Conservation (phyloP, 805 yeast species). For the Kodamaea jinghongensis region DNA sequence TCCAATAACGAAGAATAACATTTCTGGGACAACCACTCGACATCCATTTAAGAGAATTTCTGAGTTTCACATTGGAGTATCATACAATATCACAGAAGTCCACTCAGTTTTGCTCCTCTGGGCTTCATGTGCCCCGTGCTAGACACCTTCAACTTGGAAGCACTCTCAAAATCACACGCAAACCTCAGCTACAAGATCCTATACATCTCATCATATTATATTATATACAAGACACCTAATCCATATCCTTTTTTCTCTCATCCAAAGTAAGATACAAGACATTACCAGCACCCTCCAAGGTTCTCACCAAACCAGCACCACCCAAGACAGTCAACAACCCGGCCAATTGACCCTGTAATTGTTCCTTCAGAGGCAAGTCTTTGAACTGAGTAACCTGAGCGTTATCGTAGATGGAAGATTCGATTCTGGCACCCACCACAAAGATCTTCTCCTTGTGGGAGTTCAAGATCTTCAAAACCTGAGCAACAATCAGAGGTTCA, state of each 20-base stretch:
- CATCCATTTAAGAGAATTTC: too few relatives aligned
- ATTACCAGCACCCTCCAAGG: slow-evolving; percentile 69
- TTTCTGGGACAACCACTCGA: too few relatives aligned
- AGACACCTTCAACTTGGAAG: too few relatives aligned
- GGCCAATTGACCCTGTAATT: slow-evolving; percentile 76
- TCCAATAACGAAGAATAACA: too few relatives aligned
- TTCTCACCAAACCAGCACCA: slow-evolving; percentile 85
- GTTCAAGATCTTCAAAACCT: slow-evolving; percentile 59
- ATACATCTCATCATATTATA: neutral
- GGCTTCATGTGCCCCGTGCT: too few relatives aligned
- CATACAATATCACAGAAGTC: too few relatives aligned
- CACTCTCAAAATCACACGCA: too few relatives aligned
- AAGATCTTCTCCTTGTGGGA: slow-evolving; percentile 69
- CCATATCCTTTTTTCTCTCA: slow-evolving; percentile 49
- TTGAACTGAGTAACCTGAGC: slow-evolving; percentile 60
- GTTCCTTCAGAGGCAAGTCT: slow-evolving; percentile 66
- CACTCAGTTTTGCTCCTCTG: too few relatives aligned
- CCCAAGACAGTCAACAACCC: slow-evolving; percentile 81
- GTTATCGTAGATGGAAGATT: slow-evolving; percentile 52
- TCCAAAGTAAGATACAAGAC: slow-evolving; percentile 73
- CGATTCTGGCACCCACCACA: slow-evolving; percentile 83
- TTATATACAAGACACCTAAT: slow-evolving; percentile 10
- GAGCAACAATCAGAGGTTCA: slow-evolving; percentile 67
- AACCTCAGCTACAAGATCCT: too few relatives aligned
- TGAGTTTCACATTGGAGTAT: too few relatives aligned